These are phyloP conservation scores for Arabidopsis hybrid DNA, from an alignment of 441 rosid genomes.

Conservation along the genomic window DNA sequence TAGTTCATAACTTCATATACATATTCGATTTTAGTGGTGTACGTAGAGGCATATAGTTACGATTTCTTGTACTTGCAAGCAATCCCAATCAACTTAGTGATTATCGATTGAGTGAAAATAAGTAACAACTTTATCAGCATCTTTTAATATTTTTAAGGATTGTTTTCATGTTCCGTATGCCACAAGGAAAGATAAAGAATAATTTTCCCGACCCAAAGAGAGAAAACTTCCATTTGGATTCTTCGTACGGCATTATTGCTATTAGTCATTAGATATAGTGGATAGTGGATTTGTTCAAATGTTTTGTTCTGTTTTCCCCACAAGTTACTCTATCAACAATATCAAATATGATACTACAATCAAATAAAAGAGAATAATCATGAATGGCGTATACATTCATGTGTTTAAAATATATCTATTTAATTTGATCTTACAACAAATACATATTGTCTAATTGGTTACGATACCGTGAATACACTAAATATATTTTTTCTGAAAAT, in stretches of 20 bases:
- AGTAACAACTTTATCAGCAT: conserved; percentile 28
- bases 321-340: conserved; percentile 36
- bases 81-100: conserved; percentile 43
- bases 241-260: conserved; percentile 41
- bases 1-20: neutral
- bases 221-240: conserved; percentile 36
- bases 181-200: conserved; percentile 44
- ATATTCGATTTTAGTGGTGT: conserved; percentile 33
- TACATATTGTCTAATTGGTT: neutral
- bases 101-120: conserved; percentile 27
- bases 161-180: conserved; percentile 40
- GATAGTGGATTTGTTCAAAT: conserved; percentile 42
- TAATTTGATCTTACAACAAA: neutral
- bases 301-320: conserved; percentile 37
- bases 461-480: neutral
- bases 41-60: conserved; percentile 21
- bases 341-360: conserved; percentile 1
- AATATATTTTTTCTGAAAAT: neutral
- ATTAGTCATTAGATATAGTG: conserved; percentile 16
- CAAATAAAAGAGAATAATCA: neutral
- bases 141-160: conserved; percentile 33
- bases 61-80: conserved; percentile 40
- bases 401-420: neutral
- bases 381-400: neutral
- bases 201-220: conserved; percentile 21